Conservation (phyloP, 31 red algal species). For the Asparagopsis taxiformis region DNA sequence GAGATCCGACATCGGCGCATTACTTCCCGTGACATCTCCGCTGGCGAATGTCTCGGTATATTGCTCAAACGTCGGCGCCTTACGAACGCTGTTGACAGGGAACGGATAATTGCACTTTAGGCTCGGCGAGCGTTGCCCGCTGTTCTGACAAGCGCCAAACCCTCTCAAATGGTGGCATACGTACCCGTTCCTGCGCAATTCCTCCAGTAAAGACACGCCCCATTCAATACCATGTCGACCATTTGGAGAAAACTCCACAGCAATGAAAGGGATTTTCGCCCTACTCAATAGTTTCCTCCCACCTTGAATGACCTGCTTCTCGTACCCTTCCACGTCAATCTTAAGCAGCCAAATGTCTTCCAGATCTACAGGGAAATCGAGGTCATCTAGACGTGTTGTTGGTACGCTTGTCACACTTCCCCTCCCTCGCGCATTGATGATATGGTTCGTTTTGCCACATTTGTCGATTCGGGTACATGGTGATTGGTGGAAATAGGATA, state of each 20-base stretch:
- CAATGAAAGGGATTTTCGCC: slow-evolving; percentile 38
- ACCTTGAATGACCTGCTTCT: slow-evolving; percentile 39
- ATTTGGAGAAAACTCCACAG: slow-evolving; percentile 41
- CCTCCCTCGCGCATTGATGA: neutral
- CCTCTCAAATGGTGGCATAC: slow-evolving; percentile 51
- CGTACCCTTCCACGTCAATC: slow-evolving; percentile 50
- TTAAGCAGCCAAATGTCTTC: slow-evolving; percentile 41
- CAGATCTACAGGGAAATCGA: slow-evolving; percentile 16
- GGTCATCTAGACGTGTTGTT: slow-evolving; percentile 31
- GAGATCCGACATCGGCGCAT: slow-evolving; percentile 24
- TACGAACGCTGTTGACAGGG: slow-evolving; percentile 7
- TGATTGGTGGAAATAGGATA: slow-evolving; percentile 25
- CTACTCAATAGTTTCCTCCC: slow-evolving; percentile 21
- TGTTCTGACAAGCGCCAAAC: slow-evolving; percentile 35
- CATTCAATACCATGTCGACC: slow-evolving; percentile 23
- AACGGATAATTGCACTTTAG: slow-evolving; percentile 59
- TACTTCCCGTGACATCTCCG: slow-evolving; percentile 4
- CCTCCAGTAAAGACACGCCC: slow-evolving; percentile 39
- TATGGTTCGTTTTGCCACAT: slow-evolving; percentile 46
- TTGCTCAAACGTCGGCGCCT: slow-evolving; percentile 32
- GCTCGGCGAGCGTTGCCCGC: slow-evolving; percentile 19
- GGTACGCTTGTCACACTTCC: slow-evolving; percentile 15
- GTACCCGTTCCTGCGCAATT: slow-evolving; percentile 15
- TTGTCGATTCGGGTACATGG: slow-evolving; percentile 24
- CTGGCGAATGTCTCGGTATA: slow-evolving; percentile 25